Evolutionary conservation across 2,329 filamentous ascomycete species (phyloP), one percentile per base, ranked within the genome.

Genomic region (Fusarium tanahbumbuense): DNA sequence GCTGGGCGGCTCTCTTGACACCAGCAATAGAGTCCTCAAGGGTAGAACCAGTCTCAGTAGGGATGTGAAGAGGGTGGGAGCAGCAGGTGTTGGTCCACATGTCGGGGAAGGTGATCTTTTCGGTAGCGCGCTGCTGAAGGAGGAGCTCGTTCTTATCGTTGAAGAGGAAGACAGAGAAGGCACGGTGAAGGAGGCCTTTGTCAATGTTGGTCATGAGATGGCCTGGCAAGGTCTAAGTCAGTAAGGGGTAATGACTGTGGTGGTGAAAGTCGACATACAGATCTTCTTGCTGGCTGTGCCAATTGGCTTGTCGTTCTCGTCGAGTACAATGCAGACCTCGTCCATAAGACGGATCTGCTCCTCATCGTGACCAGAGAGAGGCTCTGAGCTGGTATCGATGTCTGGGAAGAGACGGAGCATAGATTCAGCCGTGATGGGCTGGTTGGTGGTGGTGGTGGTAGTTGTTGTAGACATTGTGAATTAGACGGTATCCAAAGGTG

Each of bases 41-140:
- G 72, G 91, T 92, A 32, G 90, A 88, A 68, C 96, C 96, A 27
- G 93, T 97, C 88, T 99, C 96, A 71, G 92, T 91, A 11, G 96
- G 92, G 72, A 98, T 92, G 58, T 93, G 93, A 66, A 99, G 87
- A 8, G 96, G 96, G 82, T 99, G 96, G 41, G 96, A 99, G 86
- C 96, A 99, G 87, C 96, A 99, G 32, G 96, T 99, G 83, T 99
- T 99, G 70, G 96, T 99, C 96, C 96, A 99, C 91, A 98, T 94
- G 79, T 97, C 93, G 50, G 96, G 95, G 83, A 99, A 99, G 9
- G 96, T 99, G 78, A 99, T 99, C 86, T 99, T 99, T 84, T 98
- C 95, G 42, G 90, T 85, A 28, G 96, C 96, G 73, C 96, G 92
- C 85, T 98, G 96, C 83, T 99, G 96, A 54, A 99, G 89, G 46